Percentiles rank a stretch among this genome's conserved stretches.
These are phyloP conservation scores for Canavalia gladiata DNA, from an alignment of 306 rosid species.

Conservation along the genomic window DNA sequence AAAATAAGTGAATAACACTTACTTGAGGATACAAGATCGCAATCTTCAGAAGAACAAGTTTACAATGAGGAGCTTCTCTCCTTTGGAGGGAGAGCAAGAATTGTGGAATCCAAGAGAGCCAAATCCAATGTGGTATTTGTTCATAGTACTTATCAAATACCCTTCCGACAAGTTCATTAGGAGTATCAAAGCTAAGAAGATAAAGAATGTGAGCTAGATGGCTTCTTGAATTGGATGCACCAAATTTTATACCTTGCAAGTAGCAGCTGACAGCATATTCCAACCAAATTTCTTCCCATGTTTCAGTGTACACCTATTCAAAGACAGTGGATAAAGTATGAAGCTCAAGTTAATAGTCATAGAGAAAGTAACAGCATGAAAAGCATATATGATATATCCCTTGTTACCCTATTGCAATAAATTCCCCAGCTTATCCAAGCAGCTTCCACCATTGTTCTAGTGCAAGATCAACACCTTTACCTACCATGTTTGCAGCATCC, in stretches of 20 bases:
- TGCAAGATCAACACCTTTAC: slow-evolving; percentile 95
- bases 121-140: slow-evolving; percentile 98
- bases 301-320: slow-evolving; percentile 85
- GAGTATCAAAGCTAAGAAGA: slow-evolving; percentile 97
- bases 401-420: slow-evolving; percentile 90
- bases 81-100: slow-evolving; percentile 97
- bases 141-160: slow-evolving; percentile 91
- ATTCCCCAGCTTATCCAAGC: slow-evolving; percentile 99
- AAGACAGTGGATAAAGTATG: slow-evolving; percentile 34
- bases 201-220: slow-evolving; percentile 96
- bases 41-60: slow-evolving; percentile 91
- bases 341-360: slow-evolving; percentile 38
- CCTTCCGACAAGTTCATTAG: slow-evolving; percentile 90
- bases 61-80: slow-evolving; percentile 95
- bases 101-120: slow-evolving; percentile 99
- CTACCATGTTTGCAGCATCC: slow-evolving; percentile 91
- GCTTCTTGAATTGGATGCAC: slow-evolving; percentile 94
- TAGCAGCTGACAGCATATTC: slow-evolving; percentile 98
- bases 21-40: slow-evolving; percentile 95
- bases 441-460: slow-evolving; percentile 99
- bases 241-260: slow-evolving; percentile 95
- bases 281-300: slow-evolving; percentile 91
- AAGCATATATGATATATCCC: slow-evolving; percentile 26
- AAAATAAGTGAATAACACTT: slow-evolving; percentile 33
- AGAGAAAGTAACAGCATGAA: slow-evolving; percentile 34